Percentiles rank a stretch among this genome's conserved stretches.
Conservation (phyloP, 805 yeast genomes). For the Myxozyma mucilagina region DNA sequence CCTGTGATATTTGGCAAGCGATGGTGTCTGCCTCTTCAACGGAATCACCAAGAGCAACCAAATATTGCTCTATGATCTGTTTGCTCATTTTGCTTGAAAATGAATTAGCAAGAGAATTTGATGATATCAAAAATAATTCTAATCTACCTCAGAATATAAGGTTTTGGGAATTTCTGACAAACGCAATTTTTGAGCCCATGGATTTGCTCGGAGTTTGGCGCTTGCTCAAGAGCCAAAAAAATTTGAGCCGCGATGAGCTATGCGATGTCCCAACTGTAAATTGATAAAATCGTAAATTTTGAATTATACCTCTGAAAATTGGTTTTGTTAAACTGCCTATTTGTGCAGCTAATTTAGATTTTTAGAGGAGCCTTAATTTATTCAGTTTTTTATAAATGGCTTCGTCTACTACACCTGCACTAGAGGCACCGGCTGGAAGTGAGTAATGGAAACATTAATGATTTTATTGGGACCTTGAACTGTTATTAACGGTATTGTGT, state of each 20-base stretch:
- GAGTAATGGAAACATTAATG: background rate
- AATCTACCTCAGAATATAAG: background rate
- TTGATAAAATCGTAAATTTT: background rate
- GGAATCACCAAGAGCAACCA: slow-evolving; percentile 12
- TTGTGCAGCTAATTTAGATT: background rate
- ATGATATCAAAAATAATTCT: background rate
- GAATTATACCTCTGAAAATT: no score
- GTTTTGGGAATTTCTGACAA: background rate
- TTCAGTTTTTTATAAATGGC: background rate
- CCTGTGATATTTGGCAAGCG: slow-evolving; percentile 9
- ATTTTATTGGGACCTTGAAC: background rate
- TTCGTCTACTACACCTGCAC: background rate
- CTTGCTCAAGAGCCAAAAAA: background rate
- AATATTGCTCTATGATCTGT: slow-evolving; percentile 16
- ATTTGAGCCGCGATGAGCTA: slow-evolving; percentile 1
- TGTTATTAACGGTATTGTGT: background rate
- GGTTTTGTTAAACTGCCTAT: background rate
- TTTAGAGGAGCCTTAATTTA: background rate
- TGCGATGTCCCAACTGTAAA: background rate
- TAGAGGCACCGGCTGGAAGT: slow-evolving; percentile 14
- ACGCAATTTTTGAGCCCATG: background rate
- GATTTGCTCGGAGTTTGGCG: background rate
- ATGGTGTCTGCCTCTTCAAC: slow-evolving; percentile 20
- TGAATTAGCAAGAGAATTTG: background rate
- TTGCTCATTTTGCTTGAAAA: slow-evolving; percentile 8